A percentile compares a stretch with the other conserved stretches of the same genome.
Evolutionary conservation across 176 grass and related monocot genomes (phyloP).

Genomic region (Carex cristatella): DNA sequence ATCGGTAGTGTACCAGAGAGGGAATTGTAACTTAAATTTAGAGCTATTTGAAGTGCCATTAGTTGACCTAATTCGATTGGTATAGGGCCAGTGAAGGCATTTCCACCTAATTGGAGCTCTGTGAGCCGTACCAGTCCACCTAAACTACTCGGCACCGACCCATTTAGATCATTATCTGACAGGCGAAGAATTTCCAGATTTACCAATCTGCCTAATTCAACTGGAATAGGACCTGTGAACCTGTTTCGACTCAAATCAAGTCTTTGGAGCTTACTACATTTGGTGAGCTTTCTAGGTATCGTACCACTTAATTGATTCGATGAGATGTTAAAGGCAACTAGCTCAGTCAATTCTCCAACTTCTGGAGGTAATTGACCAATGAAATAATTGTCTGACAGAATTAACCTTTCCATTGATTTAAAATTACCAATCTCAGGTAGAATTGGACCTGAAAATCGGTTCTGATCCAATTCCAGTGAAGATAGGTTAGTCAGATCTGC

Average conservation of each 20-base stretch:
- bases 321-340: slow-evolving; percentile 93
- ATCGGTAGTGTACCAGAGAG: slow-evolving; percentile 69
- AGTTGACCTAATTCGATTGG: slow-evolving; percentile 78
- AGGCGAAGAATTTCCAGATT: slow-evolving; percentile 78
- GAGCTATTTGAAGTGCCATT: slow-evolving; percentile 67
- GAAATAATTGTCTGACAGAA: slow-evolving; percentile 84
- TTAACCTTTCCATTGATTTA: slow-evolving; percentile 65
- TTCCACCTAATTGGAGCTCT: slow-evolving; percentile 89
- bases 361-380: slow-evolving; percentile 54
- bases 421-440: slow-evolving; percentile 65
- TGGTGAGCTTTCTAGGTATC: slow-evolving; percentile 51
- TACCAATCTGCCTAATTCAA: slow-evolving; percentile 61
- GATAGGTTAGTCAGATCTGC: slow-evolving; percentile 58
- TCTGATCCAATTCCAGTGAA: slow-evolving; percentile 80
- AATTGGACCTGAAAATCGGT: slow-evolving; percentile 82
- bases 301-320: slow-evolving; percentile 62
- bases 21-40: slow-evolving; percentile 88
- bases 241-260: slow-evolving; percentile 86
- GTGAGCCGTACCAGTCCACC: slow-evolving; percentile 68
- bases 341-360: slow-evolving; percentile 63
- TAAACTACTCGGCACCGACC: slow-evolving; percentile 67
- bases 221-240: slow-evolving; percentile 57
- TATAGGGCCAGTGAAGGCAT: slow-evolving; percentile 51
- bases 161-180: slow-evolving; percentile 77
- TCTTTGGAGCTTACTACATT: slow-evolving; percentile 81